Conservation (phyloP, 768 basidiomycete genomes). For the Pilatotrama ljubarskyi region DNA sequence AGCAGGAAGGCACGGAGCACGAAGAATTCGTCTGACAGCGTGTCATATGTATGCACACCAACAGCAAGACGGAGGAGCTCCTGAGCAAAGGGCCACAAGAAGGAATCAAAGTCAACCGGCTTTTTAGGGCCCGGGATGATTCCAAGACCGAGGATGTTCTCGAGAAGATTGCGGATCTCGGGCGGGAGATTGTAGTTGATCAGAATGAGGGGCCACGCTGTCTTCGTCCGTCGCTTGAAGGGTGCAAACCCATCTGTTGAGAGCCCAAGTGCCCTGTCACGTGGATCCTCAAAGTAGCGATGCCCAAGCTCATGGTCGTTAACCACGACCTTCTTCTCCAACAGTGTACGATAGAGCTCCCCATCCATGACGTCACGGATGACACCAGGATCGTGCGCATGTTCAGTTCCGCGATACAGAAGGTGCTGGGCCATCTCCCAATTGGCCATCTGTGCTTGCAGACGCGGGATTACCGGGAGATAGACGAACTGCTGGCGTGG, state of each 20-base stretch:
- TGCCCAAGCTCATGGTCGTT: slow-evolving; percentile 26
- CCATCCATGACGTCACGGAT: slow-evolving; percentile 41
- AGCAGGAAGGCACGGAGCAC: slow-evolving; percentile 25
- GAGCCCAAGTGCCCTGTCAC: slow-evolving; percentile 45
- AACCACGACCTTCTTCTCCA: slow-evolving; percentile 28
- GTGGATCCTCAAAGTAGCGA: slow-evolving; percentile 38
- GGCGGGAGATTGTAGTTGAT: slow-evolving; percentile 39
- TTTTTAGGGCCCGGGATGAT: slow-evolving; percentile 33
- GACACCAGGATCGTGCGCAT: slow-evolving; percentile 9
- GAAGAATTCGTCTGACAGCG: not conserved
- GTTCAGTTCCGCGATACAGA: slow-evolving; percentile 17
- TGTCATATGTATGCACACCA: slow-evolving; percentile 23
- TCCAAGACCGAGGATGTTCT: slow-evolving; percentile 26
- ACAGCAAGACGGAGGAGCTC: slow-evolving; percentile 24
- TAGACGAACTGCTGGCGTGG: not conserved
- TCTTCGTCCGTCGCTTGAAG: slow-evolving; percentile 35
- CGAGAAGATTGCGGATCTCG: slow-evolving; percentile 21
- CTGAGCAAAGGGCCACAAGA: slow-evolving; percentile 28
- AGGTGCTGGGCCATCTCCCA: slow-evolving; percentile 1
- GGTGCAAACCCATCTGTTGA: slow-evolving; percentile 45
- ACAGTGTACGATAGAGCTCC: slow-evolving; percentile 32
- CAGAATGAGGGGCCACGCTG: slow-evolving; percentile 43
- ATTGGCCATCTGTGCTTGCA: not conserved
- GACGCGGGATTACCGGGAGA: not conserved
- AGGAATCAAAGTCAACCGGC: slow-evolving; percentile 32